Evolutionary conservation across 345 rosid genomes (phyloP).

Genomic region (Hypericum androsaemum): DNA sequence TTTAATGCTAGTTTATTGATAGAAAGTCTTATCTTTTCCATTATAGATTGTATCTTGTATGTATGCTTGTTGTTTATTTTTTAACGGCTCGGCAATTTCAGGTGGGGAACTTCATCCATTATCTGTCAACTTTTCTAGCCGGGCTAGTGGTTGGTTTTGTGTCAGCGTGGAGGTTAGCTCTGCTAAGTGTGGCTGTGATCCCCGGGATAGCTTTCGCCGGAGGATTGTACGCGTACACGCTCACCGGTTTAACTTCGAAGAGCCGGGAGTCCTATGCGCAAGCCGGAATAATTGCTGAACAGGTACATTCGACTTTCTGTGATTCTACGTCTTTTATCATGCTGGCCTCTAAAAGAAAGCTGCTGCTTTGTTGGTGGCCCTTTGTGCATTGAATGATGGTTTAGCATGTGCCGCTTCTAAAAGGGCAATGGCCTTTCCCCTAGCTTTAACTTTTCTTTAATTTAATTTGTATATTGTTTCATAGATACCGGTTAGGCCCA

Average conservation of each 20-base stretch:
- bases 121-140: constrained; percentile 90
- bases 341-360: not conserved
- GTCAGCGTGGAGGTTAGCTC: constrained; percentile 94
- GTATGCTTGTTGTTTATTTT: not conserved
- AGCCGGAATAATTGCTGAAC: constrained; percentile 94
- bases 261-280: constrained; percentile 97
- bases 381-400: constrained; percentile 14
- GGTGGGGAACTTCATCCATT: constrained; percentile 99
- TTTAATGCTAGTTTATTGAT: not conserved
- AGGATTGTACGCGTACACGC: constrained; percentile 91
- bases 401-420: constrained; percentile 15
- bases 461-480: not conserved
- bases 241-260: constrained; percentile 93
- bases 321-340: too few species aligned
- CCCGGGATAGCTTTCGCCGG: constrained; percentile 99
- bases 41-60: not conserved
- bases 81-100: constrained; percentile 15
- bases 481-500: not conserved
- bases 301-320: constrained; percentile 48
- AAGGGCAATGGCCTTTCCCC: constrained; percentile 9
- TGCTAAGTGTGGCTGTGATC: constrained; percentile 89
- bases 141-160: constrained; percentile 99
- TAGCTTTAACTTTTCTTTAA: not conserved
- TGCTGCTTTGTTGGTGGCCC: constrained; percentile 5
- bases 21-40: not conserved